Conservation (phyloP, 2,329 filamentous ascomycete genomes). For the Incumbomyces lentus region DNA sequence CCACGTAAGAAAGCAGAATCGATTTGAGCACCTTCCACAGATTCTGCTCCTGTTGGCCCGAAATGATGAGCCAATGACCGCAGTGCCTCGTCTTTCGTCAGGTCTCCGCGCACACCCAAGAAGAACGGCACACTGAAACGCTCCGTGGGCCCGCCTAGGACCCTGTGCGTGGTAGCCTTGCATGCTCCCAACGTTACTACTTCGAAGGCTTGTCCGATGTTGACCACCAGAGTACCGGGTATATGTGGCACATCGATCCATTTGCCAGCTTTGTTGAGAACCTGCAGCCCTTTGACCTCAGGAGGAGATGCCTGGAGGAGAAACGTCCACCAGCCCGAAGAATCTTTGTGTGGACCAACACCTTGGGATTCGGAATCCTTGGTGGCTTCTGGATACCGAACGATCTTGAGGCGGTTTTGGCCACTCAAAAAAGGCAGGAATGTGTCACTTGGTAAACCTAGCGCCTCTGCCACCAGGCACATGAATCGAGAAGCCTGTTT, state of each 20-base stretch:
- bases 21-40: constrained; percentile 29
- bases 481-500: constrained; percentile 44
- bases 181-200: constrained; percentile 34
- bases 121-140: constrained; percentile 36
- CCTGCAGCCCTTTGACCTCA: constrained; percentile 36
- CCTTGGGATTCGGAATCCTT: constrained; percentile 40
- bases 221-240: constrained; percentile 36
- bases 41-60: constrained; percentile 22
- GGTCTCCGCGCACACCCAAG: constrained; percentile 39
- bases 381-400: constrained; percentile 28
- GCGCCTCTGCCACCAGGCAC: constrained; percentile 45
- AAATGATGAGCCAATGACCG: constrained; percentile 33
- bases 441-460: constrained; percentile 38
- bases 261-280: constrained; percentile 34
- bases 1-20: constrained; percentile 43
- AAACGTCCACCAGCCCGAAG: constrained; percentile 55
- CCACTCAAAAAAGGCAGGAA: constrained; percentile 45
- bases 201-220: constrained; percentile 38
- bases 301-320: constrained; percentile 50
- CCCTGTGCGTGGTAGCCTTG: constrained; percentile 35
- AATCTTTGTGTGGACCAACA: constrained; percentile 40
- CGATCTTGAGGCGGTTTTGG: constrained; percentile 44
- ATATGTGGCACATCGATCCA: constrained; percentile 38
- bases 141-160: constrained; percentile 30
- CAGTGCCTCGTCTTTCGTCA: constrained; percentile 34